Percentiles rank a stretch among this genome's conserved stretches.
phyloP scores from a whole-genome alignment of 2,329 filamentous ascomycete genomes.

The Aspergillus luchuensis region DNA sequence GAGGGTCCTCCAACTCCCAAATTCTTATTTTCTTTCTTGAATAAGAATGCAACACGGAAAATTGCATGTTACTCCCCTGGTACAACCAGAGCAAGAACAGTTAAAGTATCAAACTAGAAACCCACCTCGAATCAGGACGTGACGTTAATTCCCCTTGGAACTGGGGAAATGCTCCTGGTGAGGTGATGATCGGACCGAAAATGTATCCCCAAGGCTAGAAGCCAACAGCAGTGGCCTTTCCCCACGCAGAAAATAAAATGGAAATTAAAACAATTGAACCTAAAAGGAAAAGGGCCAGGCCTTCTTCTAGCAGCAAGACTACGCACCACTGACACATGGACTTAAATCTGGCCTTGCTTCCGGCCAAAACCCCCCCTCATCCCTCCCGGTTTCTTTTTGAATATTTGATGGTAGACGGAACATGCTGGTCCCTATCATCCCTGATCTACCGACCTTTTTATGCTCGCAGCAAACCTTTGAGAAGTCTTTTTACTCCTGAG shows the following conservation, averaged over 20 bases:
- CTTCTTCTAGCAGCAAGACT: constrained; percentile 29
- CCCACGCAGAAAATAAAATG: constrained; percentile 5
- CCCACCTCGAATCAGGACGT: constrained; percentile 12
- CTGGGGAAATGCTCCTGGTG: neutral
- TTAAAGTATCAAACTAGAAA: constrained; percentile 26
- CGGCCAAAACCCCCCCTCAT: constrained; percentile 27
- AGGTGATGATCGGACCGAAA: constrained; percentile 2
- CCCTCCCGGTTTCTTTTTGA: constrained; percentile 26
- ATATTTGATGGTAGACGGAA: constrained; percentile 17
- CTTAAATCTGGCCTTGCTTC: constrained; percentile 38
- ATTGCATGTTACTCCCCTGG: constrained; percentile 36
- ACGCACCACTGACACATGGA: constrained; percentile 32
- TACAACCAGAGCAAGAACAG: constrained; percentile 25
- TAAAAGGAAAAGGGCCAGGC: constrained; percentile 17
- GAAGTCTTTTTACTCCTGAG: constrained; percentile 14
- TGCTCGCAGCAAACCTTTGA: constrained; percentile 16
- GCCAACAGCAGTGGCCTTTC: neutral
- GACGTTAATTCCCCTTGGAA: constrained; percentile 1
- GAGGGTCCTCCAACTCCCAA: constrained; percentile 19
- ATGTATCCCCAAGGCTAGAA: neutral
- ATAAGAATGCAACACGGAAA: constrained; percentile 32
- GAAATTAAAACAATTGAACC: constrained; percentile 3
- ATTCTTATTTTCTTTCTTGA: constrained; percentile 16
- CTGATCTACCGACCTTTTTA: constrained; percentile 20
- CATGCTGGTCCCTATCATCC: constrained; percentile 26